A percentile compares a stretch with the other conserved stretches of the same genome.
phyloP scores from a whole-genome alignment of 805 yeast species.

The Zygoascus flipseniorum region DNA sequence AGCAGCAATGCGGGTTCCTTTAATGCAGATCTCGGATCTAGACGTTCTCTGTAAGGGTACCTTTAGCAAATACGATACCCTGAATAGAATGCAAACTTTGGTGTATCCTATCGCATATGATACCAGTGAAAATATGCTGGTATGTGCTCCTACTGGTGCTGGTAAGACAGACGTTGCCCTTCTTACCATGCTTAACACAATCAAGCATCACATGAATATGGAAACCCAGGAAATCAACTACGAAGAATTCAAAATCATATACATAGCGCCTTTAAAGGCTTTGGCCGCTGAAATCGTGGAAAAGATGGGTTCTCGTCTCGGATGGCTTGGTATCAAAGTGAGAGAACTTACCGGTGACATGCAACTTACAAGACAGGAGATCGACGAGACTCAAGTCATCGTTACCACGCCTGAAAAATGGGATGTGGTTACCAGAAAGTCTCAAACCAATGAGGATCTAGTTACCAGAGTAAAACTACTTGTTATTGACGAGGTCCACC shows the following conservation, averaged over 20 bases:
- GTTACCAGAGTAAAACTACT: constrained; percentile 76
- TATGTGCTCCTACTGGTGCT: constrained; percentile 98
- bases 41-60: constrained; percentile 80
- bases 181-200: constrained; percentile 67
- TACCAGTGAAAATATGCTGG: constrained; percentile 89
- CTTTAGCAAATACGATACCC: constrained; percentile 63
- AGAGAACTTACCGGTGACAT: constrained; percentile 91
- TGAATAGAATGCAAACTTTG: constrained; percentile 83
- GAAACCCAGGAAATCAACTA: constrained; percentile 47
- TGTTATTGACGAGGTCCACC: constrained; percentile 93
- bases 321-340: constrained; percentile 81
- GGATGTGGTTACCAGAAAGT: constrained; percentile 95
- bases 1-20: constrained; percentile 26
- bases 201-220: constrained; percentile 54
- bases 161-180: constrained; percentile 95
- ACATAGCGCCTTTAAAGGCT: constrained; percentile 90
- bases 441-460: constrained; percentile 67
- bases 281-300: constrained; percentile 95
- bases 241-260: constrained; percentile 82
- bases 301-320: constrained; percentile 66
- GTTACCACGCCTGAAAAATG: constrained; percentile 96
- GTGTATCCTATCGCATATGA: constrained; percentile 89
- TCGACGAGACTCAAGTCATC: constrained; percentile 71
- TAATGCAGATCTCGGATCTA: constrained; percentile 52
- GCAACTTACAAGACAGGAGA: constrained; percentile 80